These are phyloP conservation scores for Penium margaritaceum DNA, from an alignment of 139 green algal species.

Conservation along the genomic window DNA sequence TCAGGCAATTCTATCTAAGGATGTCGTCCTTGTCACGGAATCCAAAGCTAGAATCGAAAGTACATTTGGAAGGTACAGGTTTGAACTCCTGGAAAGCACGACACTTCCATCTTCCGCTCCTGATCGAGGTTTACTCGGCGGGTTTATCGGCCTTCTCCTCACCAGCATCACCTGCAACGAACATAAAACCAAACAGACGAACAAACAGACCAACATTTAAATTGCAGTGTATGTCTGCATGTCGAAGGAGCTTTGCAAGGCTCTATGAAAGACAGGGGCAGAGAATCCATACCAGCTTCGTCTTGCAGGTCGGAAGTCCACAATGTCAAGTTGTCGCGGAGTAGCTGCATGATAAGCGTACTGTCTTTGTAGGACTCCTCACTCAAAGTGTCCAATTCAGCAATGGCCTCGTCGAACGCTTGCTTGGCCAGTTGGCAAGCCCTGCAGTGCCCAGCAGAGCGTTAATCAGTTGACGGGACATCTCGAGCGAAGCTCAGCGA, in stretches of 20 bases:
- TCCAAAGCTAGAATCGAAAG: no score
- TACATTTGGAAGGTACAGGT: no score
- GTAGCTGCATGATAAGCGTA: constrained; percentile 55
- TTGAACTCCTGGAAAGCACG: no score
- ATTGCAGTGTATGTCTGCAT: no score
- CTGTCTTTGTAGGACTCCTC: constrained; percentile 55
- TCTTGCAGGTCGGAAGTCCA: constrained; percentile 53
- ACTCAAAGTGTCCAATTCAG: constrained; percentile 49
- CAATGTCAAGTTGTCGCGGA: constrained; percentile 52
- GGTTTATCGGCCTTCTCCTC: constrained; percentile 6
- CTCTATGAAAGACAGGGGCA: no score
- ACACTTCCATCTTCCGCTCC: no score
- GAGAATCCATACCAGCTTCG: no score
- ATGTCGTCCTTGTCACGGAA: no score
- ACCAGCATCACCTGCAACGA: background rate
- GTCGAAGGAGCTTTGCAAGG: constrained; percentile 4
- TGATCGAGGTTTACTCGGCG: no score
- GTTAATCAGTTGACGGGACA: background rate
- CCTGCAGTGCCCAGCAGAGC: background rate
- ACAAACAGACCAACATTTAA: background rate
- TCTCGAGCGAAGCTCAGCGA: background rate
- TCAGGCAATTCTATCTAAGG: no score
- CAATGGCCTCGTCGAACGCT: constrained; percentile 53
- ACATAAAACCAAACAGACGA: background rate
- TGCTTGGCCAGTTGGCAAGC: constrained; percentile 50